Base-by-base conservation (phyloP, 331 rosid genomes). In the Prunus yedoensis region DNA sequence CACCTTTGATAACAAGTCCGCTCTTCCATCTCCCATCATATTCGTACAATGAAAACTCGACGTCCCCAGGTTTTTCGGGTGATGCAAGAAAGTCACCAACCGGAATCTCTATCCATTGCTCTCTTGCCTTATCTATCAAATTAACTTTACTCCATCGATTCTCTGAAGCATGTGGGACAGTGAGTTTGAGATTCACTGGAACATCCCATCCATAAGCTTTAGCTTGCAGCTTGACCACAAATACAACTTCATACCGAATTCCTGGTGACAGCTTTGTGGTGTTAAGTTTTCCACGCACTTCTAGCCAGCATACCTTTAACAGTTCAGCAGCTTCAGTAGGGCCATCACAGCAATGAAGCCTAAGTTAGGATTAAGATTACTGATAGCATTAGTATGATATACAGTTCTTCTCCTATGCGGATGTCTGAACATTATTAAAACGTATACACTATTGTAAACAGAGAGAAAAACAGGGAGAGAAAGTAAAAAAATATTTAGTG, bases 221-320 rank as follows among this genome's bases (percentile, higher is more conserved):
- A 35, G 79, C 83, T 47, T 78, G 86, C 78, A 91, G 18, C 98
- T 68, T 94, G 16, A 87, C 66, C 59, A 79, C 64, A 70, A 90
- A 85, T 30, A 78, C 82, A 4, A 86, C 85, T 83, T 86, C 79
- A 21, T 94, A 91, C 7, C 53, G n/a, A 17, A 74, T 66, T 64
- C 89, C 88, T 0, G 90, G 87, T 32, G 96, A 69, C 58, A 94
- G 91, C 71, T 77, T 84, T 53, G 70, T 30, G 8, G 83, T 79
- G 6, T 88, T 86, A 30, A 94, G 82, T 70, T 82, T 87, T 45
- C 91, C 98, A 45, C 49, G 66, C 59, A 88, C 82, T 79, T 88
- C 90, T 3, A 94, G 84, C 97, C 98, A 90, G n/a, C 98, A 86
- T 9, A 91, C 97, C 0, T 6, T 51, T 23, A 66, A 12, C 53